Conservation (phyloP, 441 rosid species). For the Erodium chrysanthum region DNA sequence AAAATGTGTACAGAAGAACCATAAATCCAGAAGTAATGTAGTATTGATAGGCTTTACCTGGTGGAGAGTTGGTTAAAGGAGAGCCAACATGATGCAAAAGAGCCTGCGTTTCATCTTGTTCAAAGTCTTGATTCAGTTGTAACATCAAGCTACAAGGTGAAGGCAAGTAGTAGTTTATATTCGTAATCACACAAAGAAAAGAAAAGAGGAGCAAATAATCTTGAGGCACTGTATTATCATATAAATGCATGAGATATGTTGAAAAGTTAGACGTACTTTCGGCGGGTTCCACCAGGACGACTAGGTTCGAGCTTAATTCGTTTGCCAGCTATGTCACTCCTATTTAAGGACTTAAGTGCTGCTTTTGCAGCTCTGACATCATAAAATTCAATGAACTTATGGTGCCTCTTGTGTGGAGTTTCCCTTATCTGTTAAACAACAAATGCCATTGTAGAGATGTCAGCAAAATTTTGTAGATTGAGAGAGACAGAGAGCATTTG, state of each 20-base stretch:
- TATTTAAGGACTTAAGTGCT: slow-evolving; percentile 66
- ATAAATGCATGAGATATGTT: not conserved
- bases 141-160: slow-evolving; percentile 51
- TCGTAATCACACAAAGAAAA: too few species aligned
- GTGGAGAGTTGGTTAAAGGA: slow-evolving; percentile 72
- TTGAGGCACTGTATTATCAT: not conserved
- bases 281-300: slow-evolving; percentile 84
- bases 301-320: slow-evolving; percentile 90
- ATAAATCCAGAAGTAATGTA: not conserved
- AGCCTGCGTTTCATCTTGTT: slow-evolving; percentile 49
- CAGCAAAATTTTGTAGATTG: too few species aligned
- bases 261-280: slow-evolving; percentile 35
- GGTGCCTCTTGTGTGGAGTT: slow-evolving; percentile 72
- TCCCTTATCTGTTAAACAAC: slow-evolving; percentile 95
- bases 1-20: slow-evolving; percentile 8
- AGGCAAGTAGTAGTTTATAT: too few species aligned
- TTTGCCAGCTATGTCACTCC: slow-evolving; percentile 85
- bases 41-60: slow-evolving; percentile 33
- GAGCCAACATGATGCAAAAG: slow-evolving; percentile 67
- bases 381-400: slow-evolving; percentile 75
- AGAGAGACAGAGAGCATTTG: too few species aligned
- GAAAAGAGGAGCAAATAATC: too few species aligned
- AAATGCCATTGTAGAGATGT: too few species aligned
- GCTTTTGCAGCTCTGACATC: slow-evolving; percentile 83
- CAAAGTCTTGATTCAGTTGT: slow-evolving; percentile 57